Base-by-base conservation (phyloP, 192 early-diverging fungal species). In the Pilaira anomala region DNA sequence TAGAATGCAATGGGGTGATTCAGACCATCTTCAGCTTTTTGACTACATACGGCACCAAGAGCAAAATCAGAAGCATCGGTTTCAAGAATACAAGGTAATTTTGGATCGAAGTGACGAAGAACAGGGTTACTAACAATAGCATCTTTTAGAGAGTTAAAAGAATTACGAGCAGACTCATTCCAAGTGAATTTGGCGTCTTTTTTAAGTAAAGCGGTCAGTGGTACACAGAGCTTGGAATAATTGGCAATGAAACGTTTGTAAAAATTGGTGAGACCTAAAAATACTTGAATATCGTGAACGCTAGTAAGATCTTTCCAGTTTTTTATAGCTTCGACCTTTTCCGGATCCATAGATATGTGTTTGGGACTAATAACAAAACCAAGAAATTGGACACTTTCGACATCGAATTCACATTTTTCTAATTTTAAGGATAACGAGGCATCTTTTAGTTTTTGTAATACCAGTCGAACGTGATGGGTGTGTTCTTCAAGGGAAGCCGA, bases 1-100 rank as follows among this genome's bases (percentile, higher is more conserved):
- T 30, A 57, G 39, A 67, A 77, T 0, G 75, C 67, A 48, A 77
- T 45, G 7, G 74, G 76, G 16, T 78, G 76, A 16, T 78, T 57
- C 5, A 56, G 11, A 22, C 26, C 61, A 66, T 57, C 51, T 59
- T 62, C 24, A 28, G 19, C 62, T 16, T 42, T 6, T 49, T 66
- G 64, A 13, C 42, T 30, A 3, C 40, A 39, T 2, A 57, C 46
- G 28, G 33, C 56, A 26, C 33, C 65, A 36, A 67, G 0, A 7
- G 55, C 65, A 40, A 51, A 60, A 29, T 67, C 56, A 0, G 56
- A 67, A 9, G 65, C 65, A 40, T 67, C 57, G 0, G 46, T 60
- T 59, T 67, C 65, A 24, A 67, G 18, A 1, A 51, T 36, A 26
- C 14, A 42, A 2, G 39, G 46, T n/a, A 39, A 5, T 0, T 28